phyloP scores from a whole-genome alignment of 2,329 filamentous ascomycete species.

The Malbranchea cinnamomea region DNA sequence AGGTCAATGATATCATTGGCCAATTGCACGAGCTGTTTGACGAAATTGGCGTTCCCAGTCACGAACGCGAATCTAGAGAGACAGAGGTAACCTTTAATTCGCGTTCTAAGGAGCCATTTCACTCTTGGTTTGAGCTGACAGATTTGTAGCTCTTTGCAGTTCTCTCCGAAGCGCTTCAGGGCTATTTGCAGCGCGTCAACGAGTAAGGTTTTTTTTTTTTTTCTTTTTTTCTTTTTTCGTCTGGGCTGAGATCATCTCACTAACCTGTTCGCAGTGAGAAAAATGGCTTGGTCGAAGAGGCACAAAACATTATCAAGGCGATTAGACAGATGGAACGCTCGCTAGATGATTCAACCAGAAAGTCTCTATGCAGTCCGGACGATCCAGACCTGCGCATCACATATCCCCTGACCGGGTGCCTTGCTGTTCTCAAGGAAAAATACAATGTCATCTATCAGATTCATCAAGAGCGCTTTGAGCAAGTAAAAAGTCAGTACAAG shows the following conservation, averaged over 20 bases:
- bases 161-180: conserved; percentile 80
- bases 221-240: background rate
- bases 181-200: conserved; percentile 71
- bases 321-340: conserved; percentile 92
- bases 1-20: conserved; percentile 85
- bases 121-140: conserved; percentile 4
- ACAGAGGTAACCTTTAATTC: conserved; percentile 55
- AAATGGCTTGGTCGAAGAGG: conserved; percentile 78
- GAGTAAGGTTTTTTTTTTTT: conserved; percentile 30
- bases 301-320: conserved; percentile 64
- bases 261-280: conserved; percentile 48
- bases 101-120: conserved; percentile 2
- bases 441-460: conserved; percentile 63
- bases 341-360: conserved; percentile 57
- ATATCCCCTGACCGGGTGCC: conserved; percentile 66
- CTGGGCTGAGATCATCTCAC: conserved; percentile 7
- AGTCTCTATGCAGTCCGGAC: conserved; percentile 50
- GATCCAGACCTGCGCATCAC: conserved; percentile 55
- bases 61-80: conserved; percentile 83
- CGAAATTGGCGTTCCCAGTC: conserved; percentile 85
- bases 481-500: conserved; percentile 65
- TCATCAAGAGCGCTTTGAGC: conserved; percentile 83
- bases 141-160: conserved; percentile 77
- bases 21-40: conserved; percentile 92
- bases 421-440: conserved; percentile 72